These are phyloP conservation scores for Colletotrichum melonis DNA, from an alignment of 2,329 filamentous ascomycete species.

Conservation along the genomic window DNA sequence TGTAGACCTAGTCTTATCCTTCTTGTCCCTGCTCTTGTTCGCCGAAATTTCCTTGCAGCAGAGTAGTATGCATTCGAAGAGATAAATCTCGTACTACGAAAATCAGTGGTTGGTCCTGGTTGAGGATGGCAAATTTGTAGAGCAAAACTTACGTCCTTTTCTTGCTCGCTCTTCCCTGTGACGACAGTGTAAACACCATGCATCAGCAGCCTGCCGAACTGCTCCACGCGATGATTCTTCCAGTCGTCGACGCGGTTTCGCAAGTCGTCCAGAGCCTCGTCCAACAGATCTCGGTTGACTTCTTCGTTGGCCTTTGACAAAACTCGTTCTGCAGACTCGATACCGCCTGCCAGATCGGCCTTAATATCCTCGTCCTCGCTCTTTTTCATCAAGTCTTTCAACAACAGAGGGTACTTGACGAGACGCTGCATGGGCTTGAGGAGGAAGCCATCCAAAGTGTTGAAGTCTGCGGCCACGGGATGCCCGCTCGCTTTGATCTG, in stretches of 20 bases:
- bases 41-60: conserved; percentile 96
- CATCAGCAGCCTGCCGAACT: conserved; percentile 89
- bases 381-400: conserved; percentile 92
- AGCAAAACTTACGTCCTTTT: conserved; percentile 79
- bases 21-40: conserved; percentile 85
- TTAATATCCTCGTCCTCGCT: conserved; percentile 78
- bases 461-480: conserved; percentile 86
- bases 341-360: conserved; percentile 79
- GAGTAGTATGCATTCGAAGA: conserved; percentile 94
- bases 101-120: conserved; percentile 1
- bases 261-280: conserved; percentile 86
- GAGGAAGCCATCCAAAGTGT: conserved; percentile 90
- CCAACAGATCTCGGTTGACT: conserved; percentile 86
- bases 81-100: conserved; percentile 90
- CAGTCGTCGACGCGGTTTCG: conserved; percentile 90
- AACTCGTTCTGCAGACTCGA: conserved; percentile 84
- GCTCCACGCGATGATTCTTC: conserved; percentile 91
- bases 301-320: conserved; percentile 89
- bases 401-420: conserved; percentile 91
- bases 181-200: conserved; percentile 93
- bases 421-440: conserved; percentile 97
- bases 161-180: conserved; percentile 88
- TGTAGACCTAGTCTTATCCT: conserved; percentile 69
- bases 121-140: too few relatives aligned
- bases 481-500: conserved; percentile 83